Conservation (phyloP, 306 rosid genomes). For the Lotus japonicus region DNA sequence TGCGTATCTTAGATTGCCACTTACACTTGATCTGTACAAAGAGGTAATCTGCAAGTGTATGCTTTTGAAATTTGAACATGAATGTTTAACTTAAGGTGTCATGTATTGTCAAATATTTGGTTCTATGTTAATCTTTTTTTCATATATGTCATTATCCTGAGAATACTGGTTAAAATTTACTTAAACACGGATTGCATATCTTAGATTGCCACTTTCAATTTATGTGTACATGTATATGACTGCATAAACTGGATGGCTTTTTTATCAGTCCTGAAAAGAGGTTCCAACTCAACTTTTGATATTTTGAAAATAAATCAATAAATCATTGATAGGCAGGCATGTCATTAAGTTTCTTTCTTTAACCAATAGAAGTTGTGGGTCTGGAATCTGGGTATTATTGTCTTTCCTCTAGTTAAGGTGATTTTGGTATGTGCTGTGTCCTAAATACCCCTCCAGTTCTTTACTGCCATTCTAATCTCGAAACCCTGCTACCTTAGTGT, state of each 20-base stretch:
- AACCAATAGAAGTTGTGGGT: neutral
- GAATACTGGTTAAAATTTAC: conserved; percentile 51
- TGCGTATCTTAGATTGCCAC: conserved; percentile 69
- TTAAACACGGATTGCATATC: conserved; percentile 79
- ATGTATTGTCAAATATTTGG: neutral
- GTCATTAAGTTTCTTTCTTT: neutral
- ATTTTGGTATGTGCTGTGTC: neutral
- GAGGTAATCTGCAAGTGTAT: conserved; percentile 51
- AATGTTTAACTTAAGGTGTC: neutral
- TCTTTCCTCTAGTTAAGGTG: neutral
- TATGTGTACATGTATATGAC: conserved; percentile 51
- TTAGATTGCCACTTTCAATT: conserved; percentile 80
- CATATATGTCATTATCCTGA: neutral
- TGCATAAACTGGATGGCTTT: neutral
- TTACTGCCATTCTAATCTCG: neutral
- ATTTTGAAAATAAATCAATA: too few relatives aligned
- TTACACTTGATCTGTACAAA: conserved; percentile 86
- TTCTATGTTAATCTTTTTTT: neutral
- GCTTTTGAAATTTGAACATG: conserved; percentile 4
- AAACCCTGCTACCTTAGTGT: neutral
- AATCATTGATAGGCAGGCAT: neutral
- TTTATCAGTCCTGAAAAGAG: neutral
- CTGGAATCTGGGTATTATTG: neutral
- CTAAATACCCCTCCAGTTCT: neutral
- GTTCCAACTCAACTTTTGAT: neutral